Evolutionary conservation across 2,329 filamentous ascomycete genomes (phyloP).

Genomic region (Beauveria caledonica): DNA sequence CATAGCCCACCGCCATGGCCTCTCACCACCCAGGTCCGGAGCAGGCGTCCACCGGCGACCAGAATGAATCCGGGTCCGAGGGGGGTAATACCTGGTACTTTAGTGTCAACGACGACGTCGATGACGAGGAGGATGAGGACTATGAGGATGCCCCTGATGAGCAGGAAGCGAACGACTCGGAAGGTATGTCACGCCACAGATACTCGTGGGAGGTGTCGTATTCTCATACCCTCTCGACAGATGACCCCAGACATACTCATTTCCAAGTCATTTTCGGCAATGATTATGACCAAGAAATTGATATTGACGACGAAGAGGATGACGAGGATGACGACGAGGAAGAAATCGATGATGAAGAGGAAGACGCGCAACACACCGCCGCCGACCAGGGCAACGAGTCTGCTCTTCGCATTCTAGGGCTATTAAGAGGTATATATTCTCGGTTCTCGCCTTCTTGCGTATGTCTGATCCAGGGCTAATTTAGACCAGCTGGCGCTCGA

Average conservation of each 20-base stretch:
- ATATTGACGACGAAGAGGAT: constrained; percentile 18
- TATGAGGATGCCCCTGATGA: constrained; percentile 24
- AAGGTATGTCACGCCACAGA: constrained; percentile 13
- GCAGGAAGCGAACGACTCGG: constrained; percentile 17
- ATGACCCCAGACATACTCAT: constrained; percentile 14
- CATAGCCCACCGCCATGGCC: not conserved
- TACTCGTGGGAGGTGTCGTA: not conserved
- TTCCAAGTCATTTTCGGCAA: constrained; percentile 18
- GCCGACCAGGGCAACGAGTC: constrained; percentile 3
- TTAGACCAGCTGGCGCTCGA: constrained; percentile 17
- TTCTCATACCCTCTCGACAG: constrained; percentile 10
- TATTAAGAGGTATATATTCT: constrained; percentile 22
- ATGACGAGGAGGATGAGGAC: constrained; percentile 18
- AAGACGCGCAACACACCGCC: constrained; percentile 24
- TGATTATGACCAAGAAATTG: constrained; percentile 18
- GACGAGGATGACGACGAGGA: constrained; percentile 21
- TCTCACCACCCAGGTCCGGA: not conserved
- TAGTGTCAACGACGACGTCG: constrained; percentile 7
- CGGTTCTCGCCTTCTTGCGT: not conserved
- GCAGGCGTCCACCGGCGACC: not conserved
- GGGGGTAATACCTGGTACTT: constrained; percentile 8
- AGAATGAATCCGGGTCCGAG: not conserved
- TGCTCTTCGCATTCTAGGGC: constrained; percentile 18
- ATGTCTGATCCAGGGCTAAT: not conserved
- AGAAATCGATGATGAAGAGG: constrained; percentile 26